Evolutionary conservation across 305 asterid genomes (phyloP).

Genomic region (Fraxinus greggii): DNA sequence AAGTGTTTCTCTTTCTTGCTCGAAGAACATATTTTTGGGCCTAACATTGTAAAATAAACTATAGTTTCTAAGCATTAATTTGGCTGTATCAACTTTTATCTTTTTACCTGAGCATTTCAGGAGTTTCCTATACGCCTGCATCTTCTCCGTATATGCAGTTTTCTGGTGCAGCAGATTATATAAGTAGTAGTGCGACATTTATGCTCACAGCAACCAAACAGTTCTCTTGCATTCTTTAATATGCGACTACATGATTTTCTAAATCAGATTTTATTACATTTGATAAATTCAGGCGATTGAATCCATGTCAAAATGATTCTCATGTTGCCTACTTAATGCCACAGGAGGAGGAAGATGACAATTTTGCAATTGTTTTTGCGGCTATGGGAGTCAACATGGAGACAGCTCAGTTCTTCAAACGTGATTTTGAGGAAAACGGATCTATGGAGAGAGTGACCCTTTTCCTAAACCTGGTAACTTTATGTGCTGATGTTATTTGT

Average conservation of each 20-base stretch:
- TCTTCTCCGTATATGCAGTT: neutral
- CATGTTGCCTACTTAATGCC: conserved; percentile 24
- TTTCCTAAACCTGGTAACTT: conserved; percentile 77
- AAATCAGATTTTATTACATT: neutral
- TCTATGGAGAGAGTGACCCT: conserved; percentile 99
- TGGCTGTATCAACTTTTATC: neutral
- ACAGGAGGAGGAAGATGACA: conserved; percentile 83
- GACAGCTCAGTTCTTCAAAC: conserved; percentile 95
- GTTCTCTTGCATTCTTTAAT: neutral
- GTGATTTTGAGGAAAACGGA: conserved; percentile 98
- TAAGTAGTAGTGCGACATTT: neutral
- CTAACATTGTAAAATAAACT: conserved; percentile 2
- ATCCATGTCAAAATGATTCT: conserved; percentile 22
- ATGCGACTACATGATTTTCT: neutral
- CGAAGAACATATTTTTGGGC: conserved; percentile 3
- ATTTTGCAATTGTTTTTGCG: conserved; percentile 96
- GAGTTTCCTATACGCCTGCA: neutral
- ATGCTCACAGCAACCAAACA: neutral
- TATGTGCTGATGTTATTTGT: conserved; percentile 8
- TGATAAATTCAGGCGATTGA: conserved; percentile 6
- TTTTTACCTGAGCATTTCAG: neutral
- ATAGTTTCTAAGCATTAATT: conserved; percentile 4
- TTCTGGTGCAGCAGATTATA: neutral
- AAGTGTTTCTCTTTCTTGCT: neutral
- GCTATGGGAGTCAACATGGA: conserved; percentile 99